A percentile compares a stretch with the other conserved stretches of the same genome.
Conservation (phyloP, 192 early-diverging fungal genomes). For the Linnemannia zychae region DNA sequence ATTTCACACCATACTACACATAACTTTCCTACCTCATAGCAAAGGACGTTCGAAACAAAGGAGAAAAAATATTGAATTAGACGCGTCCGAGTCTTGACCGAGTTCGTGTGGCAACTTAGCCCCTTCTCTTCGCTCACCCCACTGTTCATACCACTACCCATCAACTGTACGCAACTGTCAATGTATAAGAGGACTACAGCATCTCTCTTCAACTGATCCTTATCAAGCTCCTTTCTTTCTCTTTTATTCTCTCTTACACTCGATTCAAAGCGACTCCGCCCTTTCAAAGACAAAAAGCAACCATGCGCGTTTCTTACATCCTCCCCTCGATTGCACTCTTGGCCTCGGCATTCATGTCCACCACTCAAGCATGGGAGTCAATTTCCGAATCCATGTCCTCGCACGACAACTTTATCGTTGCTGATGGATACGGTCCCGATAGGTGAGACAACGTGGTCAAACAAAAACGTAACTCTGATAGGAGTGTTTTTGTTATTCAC, state of each 20-base stretch:
- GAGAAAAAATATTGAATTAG: not conserved
- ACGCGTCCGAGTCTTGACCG: not conserved
- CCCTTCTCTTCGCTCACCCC: not conserved
- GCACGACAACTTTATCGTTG: conserved; percentile 36
- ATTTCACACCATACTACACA: not conserved
- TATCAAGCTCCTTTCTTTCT: not conserved
- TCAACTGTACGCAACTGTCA: not conserved
- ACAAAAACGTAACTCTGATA: not conserved
- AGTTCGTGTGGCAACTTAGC: not conserved
- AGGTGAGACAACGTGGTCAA: conserved; percentile 13
- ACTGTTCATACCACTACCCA: not conserved
- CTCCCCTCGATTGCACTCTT: conserved; percentile 19
- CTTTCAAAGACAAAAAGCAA: not conserved
- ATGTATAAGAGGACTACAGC: not conserved
- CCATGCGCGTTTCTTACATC: not conserved
- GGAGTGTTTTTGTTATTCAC: not conserved
- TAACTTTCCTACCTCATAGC: not conserved
- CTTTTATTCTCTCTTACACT: not conserved
- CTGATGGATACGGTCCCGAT: conserved; percentile 40
- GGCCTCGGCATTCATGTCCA: conserved; percentile 15
- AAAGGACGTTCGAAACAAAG: not conserved
- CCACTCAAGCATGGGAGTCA: not conserved
- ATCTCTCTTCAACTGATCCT: not conserved
- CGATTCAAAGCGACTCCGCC: not conserved
- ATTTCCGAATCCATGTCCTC: conserved; percentile 17